These are phyloP conservation scores for Dacryopinax spathularia DNA, from an alignment of 768 basidiomycete genomes.

Conservation along the genomic window DNA sequence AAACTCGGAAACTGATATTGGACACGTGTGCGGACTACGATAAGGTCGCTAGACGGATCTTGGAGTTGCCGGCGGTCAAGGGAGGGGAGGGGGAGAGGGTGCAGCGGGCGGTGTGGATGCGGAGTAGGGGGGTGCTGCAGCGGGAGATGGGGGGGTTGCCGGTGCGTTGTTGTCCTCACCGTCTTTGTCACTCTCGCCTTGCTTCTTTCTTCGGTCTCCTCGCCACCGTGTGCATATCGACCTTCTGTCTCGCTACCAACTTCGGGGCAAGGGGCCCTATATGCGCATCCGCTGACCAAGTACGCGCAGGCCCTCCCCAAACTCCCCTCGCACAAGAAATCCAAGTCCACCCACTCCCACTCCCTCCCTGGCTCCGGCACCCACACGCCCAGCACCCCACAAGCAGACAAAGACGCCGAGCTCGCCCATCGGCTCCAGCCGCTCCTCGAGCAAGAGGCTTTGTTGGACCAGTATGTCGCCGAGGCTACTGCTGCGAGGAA, in stretches of 20 bases:
- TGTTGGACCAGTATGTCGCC: constrained; percentile 78
- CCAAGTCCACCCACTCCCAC: constrained; percentile 1
- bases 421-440: constrained; percentile 68
- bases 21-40: constrained; percentile 85
- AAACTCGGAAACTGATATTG: constrained; percentile 64
- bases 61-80: constrained; percentile 48
- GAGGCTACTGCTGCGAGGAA: constrained; percentile 83
- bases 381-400: constrained; percentile 22
- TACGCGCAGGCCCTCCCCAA: constrained; percentile 16
- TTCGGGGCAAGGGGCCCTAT: constrained; percentile 4
- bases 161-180: constrained; percentile 27
- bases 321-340: constrained; percentile 11
- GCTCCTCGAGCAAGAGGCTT: constrained; percentile 82
- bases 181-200: not conserved
- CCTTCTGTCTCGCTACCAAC: constrained; percentile 21
- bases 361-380: not conserved
- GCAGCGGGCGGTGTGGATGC: constrained; percentile 62
- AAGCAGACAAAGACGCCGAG: constrained; percentile 56
- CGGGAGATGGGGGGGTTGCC: constrained; percentile 83
- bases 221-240: not conserved
- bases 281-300: constrained; percentile 13
- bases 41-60: constrained; percentile 70
- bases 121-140: constrained; percentile 69
- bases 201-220: not conserved
- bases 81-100: constrained; percentile 71